Base-by-base conservation (phyloP, 805 yeast genomes). In the Cyberlindnera euphorbiiphila region DNA sequence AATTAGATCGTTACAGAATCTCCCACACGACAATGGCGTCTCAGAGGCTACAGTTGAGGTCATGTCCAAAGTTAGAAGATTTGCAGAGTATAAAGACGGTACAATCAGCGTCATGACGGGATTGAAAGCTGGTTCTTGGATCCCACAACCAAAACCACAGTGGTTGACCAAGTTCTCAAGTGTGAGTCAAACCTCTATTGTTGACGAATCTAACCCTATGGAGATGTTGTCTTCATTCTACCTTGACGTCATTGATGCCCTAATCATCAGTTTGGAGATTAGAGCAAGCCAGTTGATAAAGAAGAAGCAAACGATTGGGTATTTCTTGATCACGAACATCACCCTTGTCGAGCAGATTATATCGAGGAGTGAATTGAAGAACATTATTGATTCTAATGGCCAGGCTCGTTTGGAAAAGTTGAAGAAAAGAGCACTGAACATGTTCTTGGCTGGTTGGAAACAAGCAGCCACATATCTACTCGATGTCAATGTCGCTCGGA, bases 371-470 rank as follows among this genome's bases (percentile, higher is more conserved):
- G 74, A 73, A 27, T 50, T 85, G 14, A 68, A 66, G 41, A 66
- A 63, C 27, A 66, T 81, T 10, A 58, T 87, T 29, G 85, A 85
- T 1, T 56, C 64, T 13, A 54, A 65, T 2, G 94, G 95, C 0
- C 59, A 66, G 13, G 78, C 74, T 33, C 65, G 96, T 38, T 53
- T 85, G 6, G 81, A 74, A 31, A 75, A 77, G 48, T 60, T 93
- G 48, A 78, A 81, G 52, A 87, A 84, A 55, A 67, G 89, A 44
- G 86, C 81, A 31, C 61, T 84, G 51, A 83, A 81, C 50, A 64
- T 78, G 50, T 85, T 87, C 55, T 69, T 87, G 65, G 53, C 73
- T 33, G 82, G 76, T 47, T 91, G 98, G 98, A 82, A 83, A 46
- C 71, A 71, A 41, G 78, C 85, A 17, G 87, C 95, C 4, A 71